Base-by-base conservation (phyloP, 2,329 filamentous ascomycete species). In the Onygenales sp. region DNA sequence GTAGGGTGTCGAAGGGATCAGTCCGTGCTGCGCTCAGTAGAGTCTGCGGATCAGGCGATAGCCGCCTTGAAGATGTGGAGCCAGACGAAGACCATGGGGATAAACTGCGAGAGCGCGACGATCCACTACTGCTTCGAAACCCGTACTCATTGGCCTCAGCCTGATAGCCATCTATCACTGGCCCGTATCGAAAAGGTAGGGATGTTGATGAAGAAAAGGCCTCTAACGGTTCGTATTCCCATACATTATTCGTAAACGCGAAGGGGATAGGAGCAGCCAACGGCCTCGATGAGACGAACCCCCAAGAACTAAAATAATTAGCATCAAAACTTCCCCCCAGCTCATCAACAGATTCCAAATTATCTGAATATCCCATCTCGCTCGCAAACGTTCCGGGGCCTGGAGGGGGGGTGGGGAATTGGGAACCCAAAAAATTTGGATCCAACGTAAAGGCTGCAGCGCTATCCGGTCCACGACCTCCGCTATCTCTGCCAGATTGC, bases 1-100 rank as follows among this genome's bases (percentile, higher is more conserved):
- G 69, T 6, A 71, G 57, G 2, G 59, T 59, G 55, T 70, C 66
- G 56, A 72, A 72, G 0, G 69, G 66, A 50, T 71, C 66, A 10
- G 66, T 71, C 27, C 64, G 63, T 10, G 70, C 64, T 35, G 69
- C 69, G 48, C 66, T 70, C 35, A 70, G 58, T 1, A 69, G 59
- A 3, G 64, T 64, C 52, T 60, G 61, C 10, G 68, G 67, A 13
- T 66, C 64, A 11, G 59, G 57, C 6, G 49, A 51, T 14, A 42
- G 27, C 1, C 39, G 21, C n/a, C 11, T 31, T 8, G 31, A 39
- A 8, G 50, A 52, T 6, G 35, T 21, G n/a, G 27, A 43, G 49
- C 11, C 14, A 17, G 39, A 51, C 5, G 50, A 33, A 4, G 41
- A 44, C 50, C 50, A 36, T 14, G 50, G 13, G 17, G 46, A 49